Evolutionary conservation across 1,284 basidiomycete species (phyloP), one percentile per base, ranked within the genome.

Genomic region (Heterobasidion parviporum): DNA sequence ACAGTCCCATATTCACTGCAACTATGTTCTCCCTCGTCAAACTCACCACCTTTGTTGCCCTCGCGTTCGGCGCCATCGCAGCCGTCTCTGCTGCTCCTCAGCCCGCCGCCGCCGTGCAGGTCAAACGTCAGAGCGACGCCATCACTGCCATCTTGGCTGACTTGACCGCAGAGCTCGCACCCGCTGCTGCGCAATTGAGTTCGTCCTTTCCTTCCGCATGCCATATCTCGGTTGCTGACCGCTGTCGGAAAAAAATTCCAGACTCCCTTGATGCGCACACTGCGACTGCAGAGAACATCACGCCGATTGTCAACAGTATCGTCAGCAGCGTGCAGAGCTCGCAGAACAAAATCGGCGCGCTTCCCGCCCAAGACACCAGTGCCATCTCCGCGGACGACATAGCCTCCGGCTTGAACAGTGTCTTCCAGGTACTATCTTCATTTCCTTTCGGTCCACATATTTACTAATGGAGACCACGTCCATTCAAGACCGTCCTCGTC

Each of bases 31-130:
- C 56, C 35, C 53, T 54, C 45, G 38, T 43, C 43, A 56, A 56
- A 52, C 44, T 56, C 55, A 52, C 46, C 46, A 56, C 52, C 52
- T 52, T 56, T 38, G 51, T 46, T 53, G 51, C 59, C 18, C 53
- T 68, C 50, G 60, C 63, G 41, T 59, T 67, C 45, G 58, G 56
- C 54, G 50, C 56, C 10, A 47, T 59, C 16, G 60, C 57, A 1
- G 67, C 67, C 5, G 56, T 64, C 12, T 66, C 66, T 14, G 59
- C 59, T 34, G 48, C 54, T 26, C 38, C 38, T 10, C 38, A 41
- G 12, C 38, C 38, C 38, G 59, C 59, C 36, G 48, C 54, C 44
- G 50, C 56, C 20, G 61, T 32, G 36, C 12, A 41, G 38, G 38
- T n/a, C 38, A 49, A 50, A 33, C 16, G 26, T 15, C 43, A 41